Evolutionary conservation across 768 basidiomycete genomes (phyloP), one percentile per base, ranked within the genome.

Genomic region (Pleurotus cornucopiae): DNA sequence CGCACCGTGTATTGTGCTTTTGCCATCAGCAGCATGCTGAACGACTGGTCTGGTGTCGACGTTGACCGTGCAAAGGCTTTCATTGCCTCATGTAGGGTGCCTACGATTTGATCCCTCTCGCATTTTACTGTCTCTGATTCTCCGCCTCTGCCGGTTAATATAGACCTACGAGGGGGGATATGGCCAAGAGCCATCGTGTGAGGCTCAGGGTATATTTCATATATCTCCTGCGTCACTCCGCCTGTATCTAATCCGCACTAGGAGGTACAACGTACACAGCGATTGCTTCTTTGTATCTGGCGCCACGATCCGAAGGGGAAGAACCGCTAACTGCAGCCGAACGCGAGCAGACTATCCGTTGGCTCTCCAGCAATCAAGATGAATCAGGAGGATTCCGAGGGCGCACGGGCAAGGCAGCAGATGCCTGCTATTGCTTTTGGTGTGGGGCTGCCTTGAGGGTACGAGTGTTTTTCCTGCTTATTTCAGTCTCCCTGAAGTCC

Each of bases 341-440:
- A 59, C 77, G 75, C 44, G 63, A 72, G 6, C 67, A 72, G 44
- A 90, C 91, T 0, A 72, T 89, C 25, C 75, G 85, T 25, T 98
- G 94, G 94, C 74, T 95, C 1, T 58, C 85, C 13, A 80, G 84
- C 45, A 89, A 88, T 49, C 94, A 93, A 66, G 75, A 81, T 46
- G 58, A 63, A 0, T 75, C 76, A 0, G 93, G 93, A 0, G 96
- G 96, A 0, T 97, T 94, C 65, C 76, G 88, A 61, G 96, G 96
- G 2, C 80, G 96, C 20, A 93, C 93, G 1, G 86, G 84, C 57
- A 99, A 99, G 71, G 75, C 79, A 3, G 81, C 88, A 4, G 96
- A 98, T 60, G 91, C 94, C 2, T 99, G 96, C 67, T 99, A 99
- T 69, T 91, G 90, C 60, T 98, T 97, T 69, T 99, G 96, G 96